Base-by-base conservation (phyloP, 2,329 filamentous ascomycete species). In the Pseudogymnoascus destructans region DNA sequence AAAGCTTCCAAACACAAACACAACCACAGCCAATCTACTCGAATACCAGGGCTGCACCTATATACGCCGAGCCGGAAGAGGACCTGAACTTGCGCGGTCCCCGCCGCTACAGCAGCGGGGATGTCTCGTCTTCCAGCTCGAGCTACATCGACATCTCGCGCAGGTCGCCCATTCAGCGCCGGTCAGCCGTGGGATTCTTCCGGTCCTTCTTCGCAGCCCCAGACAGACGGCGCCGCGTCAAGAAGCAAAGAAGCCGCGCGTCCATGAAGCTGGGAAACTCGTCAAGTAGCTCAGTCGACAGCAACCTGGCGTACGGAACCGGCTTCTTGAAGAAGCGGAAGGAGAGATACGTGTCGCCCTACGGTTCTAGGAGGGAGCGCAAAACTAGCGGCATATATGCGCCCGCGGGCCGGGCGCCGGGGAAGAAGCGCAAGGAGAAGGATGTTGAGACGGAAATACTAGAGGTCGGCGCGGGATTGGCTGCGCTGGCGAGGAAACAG, bases 91-190 rank as follows among this genome's bases (percentile, higher is more conserved):
- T 52, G 46, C 46, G 46, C 46, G 46, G 46, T 8, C 46, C 46
- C 25, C 46, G 46, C n/a, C 46, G 46, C n/a, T 52, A 52, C 25
- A 52, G 46, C 46, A 52, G 46, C 46, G 46, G 30, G 25, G 30
- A 52, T 52, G 46, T 52, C 19, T 79, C 75, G 59, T 81, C 76
- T 35, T 77, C 77, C 40, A 79, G 77, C 13, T 77, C 77, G 13
- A 85, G 82, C 1, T 75, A 83, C 59, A 70, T 87, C 58, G 84
- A 89, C 65, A 83, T 89, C 57, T 86, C 85, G 55, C 77, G 76
- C 36, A 73, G 75, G 52, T 75, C 76, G 57, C 74, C 74, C 15
- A 72, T 71, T 38, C 74, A 73, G 5, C 72, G 75, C 58, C 72
- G 74, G 38, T 27, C 27, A 13, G 30, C 15, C 32, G 75, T 78